Evolutionary conservation across 306 rosid species (phyloP).

Genomic region (Cicer pinnatifidum): DNA sequence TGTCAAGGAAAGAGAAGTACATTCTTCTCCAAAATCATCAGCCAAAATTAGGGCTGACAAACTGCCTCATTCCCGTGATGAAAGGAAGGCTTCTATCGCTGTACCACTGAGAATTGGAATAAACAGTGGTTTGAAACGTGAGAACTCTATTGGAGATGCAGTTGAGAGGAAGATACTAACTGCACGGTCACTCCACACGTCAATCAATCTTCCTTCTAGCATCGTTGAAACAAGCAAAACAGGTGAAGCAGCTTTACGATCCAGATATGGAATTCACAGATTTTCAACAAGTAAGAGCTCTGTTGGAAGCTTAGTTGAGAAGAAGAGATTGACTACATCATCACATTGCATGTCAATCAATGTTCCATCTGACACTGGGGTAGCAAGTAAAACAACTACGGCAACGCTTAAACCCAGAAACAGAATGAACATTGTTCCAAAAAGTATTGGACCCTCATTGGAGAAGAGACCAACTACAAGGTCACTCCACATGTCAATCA

Average conservation of each 20-base stretch:
- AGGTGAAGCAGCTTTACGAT: slow-evolving; percentile 16
- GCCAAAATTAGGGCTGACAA: slow-evolving; percentile 44
- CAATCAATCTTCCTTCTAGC: slow-evolving; percentile 56
- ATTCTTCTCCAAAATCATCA: slow-evolving; percentile 50
- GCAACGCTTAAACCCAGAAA: slow-evolving; percentile 37
- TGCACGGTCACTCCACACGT: slow-evolving; percentile 59
- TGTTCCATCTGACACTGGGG: slow-evolving; percentile 48
- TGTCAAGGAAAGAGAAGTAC: slow-evolving; percentile 47
- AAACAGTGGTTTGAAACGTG: slow-evolving; percentile 42
- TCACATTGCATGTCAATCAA: slow-evolving; percentile 64
- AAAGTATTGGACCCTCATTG: slow-evolving; percentile 43
- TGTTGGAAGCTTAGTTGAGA: slow-evolving; percentile 47
- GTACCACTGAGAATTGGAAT: slow-evolving; percentile 33
- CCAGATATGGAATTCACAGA: slow-evolving; percentile 37
- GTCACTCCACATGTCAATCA: slow-evolving; percentile 68
- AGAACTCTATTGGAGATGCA: slow-evolving; percentile 44
- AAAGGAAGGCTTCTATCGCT: slow-evolving; percentile 41
- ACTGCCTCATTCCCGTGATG: slow-evolving; percentile 42
- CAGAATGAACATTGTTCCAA: slow-evolving; percentile 43
- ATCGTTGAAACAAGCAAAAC: slow-evolving; percentile 52
- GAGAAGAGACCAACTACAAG: slow-evolving; percentile 53
- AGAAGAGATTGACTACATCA: slow-evolving; percentile 46
- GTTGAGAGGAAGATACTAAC: slow-evolving; percentile 52
- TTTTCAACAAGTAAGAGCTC: slow-evolving; percentile 52
- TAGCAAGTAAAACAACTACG: slow-evolving; percentile 51